Evolutionary conservation across 164 flowering plant genomes (phyloP), one percentile per base, ranked within the genome.

Genomic region (Houttuynia cordata): DNA sequence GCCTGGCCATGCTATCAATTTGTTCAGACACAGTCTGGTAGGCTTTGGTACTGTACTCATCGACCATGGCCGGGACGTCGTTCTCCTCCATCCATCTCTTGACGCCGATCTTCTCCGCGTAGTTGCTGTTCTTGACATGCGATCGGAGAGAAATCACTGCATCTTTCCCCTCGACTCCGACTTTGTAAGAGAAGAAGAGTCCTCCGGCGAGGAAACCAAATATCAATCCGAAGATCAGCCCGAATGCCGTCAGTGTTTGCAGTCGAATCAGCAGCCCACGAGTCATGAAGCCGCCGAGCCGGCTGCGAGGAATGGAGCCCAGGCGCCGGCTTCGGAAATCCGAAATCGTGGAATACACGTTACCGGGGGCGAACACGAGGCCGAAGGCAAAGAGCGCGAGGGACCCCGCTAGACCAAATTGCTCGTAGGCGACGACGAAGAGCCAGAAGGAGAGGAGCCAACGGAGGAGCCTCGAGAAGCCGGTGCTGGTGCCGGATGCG

Each of bases 81-180:
- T 90, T 88, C 58, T 90, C 97, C 12, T 86, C 89, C 91, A 91
- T 91, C 97, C 99, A 91, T 59, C 85, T 23, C 79, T 79, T 90
- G 20, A 94, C 56, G 17, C 99, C 99, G 37, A 88, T 71, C 64
- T 66, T 84, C 81, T 93, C 97, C 0, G 96, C 80, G 63, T 90
- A 88, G 68, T 94, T 86, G 68, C 71, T 88, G 74, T 80, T 77
- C 59, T 94, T 83, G 25, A 94, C 79, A 67, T 91, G 99, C 0
- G 80, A 68, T 65, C 86, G 88, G 59, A 86, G 59, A 1, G 93
- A 88, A 64, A 85, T 74, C 24, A 94, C 91, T 0, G 96, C 96
- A 54, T 83, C 95, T 72, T 87, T 91, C 19, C 96, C 93, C 67
- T 94, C 99, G n/a, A 94, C 68, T 0, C 96, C 97, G 56, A 94